Base-by-base conservation (phyloP, 1,284 basidiomycete genomes). In the Afroboletus lepidellus region DNA sequence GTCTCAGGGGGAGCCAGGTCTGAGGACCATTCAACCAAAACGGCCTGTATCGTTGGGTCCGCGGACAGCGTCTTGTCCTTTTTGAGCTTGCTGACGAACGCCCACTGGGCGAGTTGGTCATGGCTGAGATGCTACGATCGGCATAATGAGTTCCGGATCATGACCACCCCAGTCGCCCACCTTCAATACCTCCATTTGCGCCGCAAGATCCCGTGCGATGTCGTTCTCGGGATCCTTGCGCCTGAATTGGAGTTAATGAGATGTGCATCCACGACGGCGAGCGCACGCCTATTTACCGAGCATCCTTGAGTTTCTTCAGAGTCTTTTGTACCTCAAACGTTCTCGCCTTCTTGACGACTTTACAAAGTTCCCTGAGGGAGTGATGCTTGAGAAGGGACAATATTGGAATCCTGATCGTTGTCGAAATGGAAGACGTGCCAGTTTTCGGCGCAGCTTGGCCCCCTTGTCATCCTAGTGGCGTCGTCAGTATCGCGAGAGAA, bases 311-410 rank as follows among this genome's bases (percentile, higher is more conserved):
- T 72, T 84, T 88, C 75, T 94, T 94, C 48, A 95, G 81, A 15
- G 89, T 70, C 64, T 89, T 90, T 69, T 90, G 90, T 0, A 84
- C 80, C 72, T 97, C 94, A 58, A 92, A 92, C 0, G 81, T 75
- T 68, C 85, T 91, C 8, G 87, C 85, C 67, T 88, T 92, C 74
- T 93, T 97, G 44, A 84, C 80, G 5, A 84, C 81, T 60, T 85
- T 87, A 51, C 75, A 75, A 18, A 88, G 76, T 57, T 88, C 81
- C 65, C 79, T 85, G 47, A 85, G 61, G 56, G 79, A 77, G 60
- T 90, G 87, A 65, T 89, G 83, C 90, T 88, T 59, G 48, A 60
- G 36, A 57, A 55, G 34, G 34, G 18, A 42, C 23, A 48, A 20
- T 37, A 38, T 69, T 48, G 50, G 60, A 39, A 30, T n/a, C 21